phyloP scores from a whole-genome alignment of 805 yeast genomes.

The Lachancea sp. region DNA sequence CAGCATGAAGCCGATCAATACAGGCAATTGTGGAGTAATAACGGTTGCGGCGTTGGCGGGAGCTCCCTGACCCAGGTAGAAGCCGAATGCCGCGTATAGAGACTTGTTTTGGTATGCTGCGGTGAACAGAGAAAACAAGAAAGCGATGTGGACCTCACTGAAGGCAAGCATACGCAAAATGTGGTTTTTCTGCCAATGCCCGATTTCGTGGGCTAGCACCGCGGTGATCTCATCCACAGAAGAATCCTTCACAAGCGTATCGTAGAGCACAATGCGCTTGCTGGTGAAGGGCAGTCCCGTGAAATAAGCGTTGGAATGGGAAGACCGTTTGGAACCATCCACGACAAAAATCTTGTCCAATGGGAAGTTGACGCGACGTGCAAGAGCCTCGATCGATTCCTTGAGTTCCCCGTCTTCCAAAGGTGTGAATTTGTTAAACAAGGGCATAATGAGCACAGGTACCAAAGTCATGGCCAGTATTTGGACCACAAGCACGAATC shows the following conservation, averaged over 20 bases:
- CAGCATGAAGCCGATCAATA: conserved; percentile 71
- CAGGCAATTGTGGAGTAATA: conserved; percentile 49
- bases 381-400: conserved; percentile 71
- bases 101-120: conserved; percentile 75
- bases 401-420: conserved; percentile 86
- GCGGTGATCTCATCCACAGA: conserved; percentile 80
- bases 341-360: conserved; percentile 77
- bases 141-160: conserved; percentile 56
- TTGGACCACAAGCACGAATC: conserved; percentile 64
- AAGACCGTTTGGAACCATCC: conserved; percentile 95
- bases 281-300: conserved; percentile 90
- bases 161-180: conserved; percentile 67
- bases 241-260: conserved; percentile 79
- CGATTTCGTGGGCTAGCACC: conserved; percentile 96
- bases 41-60: conserved; percentile 14
- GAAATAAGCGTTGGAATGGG: conserved; percentile 95
- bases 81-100: conserved; percentile 74
- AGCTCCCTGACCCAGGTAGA: conserved; percentile 30
- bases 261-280: conserved; percentile 89
- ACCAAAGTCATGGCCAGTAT: conserved; percentile 65
- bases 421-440: conserved; percentile 87
- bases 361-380: conserved; percentile 74
- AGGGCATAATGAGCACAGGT: conserved; percentile 85
- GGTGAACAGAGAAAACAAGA: conserved; percentile 67
- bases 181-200: conserved; percentile 94